phyloP scores from a whole-genome alignment of 2,329 filamentous ascomycete genomes.

The Fusarium pilosicola region DNA sequence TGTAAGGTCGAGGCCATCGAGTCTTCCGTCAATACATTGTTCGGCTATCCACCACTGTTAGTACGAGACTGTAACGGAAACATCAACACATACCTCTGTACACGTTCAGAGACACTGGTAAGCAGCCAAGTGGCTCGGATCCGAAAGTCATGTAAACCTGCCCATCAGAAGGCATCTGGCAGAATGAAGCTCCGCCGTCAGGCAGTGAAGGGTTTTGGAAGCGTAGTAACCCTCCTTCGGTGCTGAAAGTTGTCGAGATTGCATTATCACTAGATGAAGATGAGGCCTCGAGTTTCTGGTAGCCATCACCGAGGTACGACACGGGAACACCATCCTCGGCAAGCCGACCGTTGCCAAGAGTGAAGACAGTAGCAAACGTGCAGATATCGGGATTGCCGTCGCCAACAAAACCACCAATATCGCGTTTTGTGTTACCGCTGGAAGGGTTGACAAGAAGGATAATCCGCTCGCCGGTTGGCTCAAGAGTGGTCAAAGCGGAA shows the following conservation, averaged over 20 bases:
- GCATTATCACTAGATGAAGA: too few species aligned
- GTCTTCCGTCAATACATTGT: background rate
- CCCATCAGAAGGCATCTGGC: background rate
- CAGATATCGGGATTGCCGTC: background rate
- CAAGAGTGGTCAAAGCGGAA: background rate
- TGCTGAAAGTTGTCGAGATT: background rate
- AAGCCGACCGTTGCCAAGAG: background rate
- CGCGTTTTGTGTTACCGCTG: background rate
- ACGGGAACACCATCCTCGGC: background rate
- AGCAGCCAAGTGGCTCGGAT: background rate
- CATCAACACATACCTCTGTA: background rate
- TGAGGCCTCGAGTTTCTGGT: background rate
- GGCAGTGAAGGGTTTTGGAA: background rate
- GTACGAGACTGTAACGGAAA: rapidly evolving
- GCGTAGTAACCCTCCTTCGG: rapidly evolving
- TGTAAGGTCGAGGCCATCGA: background rate
- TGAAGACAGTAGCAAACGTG: background rate
- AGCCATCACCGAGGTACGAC: background rate
- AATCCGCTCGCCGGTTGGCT: background rate
- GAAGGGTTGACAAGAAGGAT: background rate
- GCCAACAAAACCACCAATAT: background rate
- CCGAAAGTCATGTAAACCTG: conserved; percentile 1
- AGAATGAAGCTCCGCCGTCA: background rate
- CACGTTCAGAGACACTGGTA: background rate
- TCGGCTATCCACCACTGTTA: background rate